Evolutionary conservation across 257 asterid genomes (phyloP), one percentile per base, ranked within the genome.

Genomic region (Echium plantagineum): DNA sequence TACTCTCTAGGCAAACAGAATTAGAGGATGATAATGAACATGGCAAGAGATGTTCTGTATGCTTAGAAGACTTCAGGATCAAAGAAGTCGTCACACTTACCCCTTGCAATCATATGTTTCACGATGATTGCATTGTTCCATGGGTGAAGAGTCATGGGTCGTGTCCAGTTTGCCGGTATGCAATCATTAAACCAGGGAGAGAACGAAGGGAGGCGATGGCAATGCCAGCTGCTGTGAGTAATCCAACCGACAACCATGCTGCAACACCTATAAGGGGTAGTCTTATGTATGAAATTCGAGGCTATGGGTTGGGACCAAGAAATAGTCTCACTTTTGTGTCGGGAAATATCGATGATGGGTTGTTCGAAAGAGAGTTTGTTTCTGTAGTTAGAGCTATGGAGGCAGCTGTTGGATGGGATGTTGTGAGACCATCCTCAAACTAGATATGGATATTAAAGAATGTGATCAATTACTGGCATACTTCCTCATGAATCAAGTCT

Each of bases 91-190:
- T 91, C 59, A 85, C 83, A 7, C 52, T 75, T 13, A 87, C 98
- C 16, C 95, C 98, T 0, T 87, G 98, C 78, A 69, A 72, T 46
- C 98, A 91, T 65, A 83, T 91, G 95, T 91, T 91, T 61, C 98
- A 91, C 20, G 95, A 83, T 62, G 95, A 83, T 2, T 91, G 98
- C 71, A 91, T 91, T 21, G 83, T 82, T 51, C 95, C 95, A 3
- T 90, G 97, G 97, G 91, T 85, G 53, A 87, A 74, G 77, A 83
- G 68, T 75, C 76, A 82, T 21, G 93, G 95, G 46, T 70, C 65
- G 52, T 86, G 97, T 82, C 97, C 97, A 0, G 86, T 86, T 22
- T 90, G 97, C 59, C 77, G 97, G 61, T 83, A 57, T 55, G 68
- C 76, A 0, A 51, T 80, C 12, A 58, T 58, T 20, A 74, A 73